phyloP scores from a whole-genome alignment of 192 early-diverging fungal species.

The Fimicolochytrium jonesii region DNA sequence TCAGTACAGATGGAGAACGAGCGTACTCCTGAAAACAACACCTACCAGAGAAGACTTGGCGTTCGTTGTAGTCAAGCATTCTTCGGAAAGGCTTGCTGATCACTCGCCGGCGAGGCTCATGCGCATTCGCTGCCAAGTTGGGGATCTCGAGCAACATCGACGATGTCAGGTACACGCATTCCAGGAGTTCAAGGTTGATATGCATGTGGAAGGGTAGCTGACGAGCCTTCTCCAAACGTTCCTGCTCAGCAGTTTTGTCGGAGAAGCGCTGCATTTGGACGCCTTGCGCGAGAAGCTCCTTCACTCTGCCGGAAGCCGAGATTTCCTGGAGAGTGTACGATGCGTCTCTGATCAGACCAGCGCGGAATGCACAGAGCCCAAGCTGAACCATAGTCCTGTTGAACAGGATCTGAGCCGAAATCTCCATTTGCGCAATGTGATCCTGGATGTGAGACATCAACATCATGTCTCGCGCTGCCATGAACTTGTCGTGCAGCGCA shows the following conservation, averaged over 20 bases:
- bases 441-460: slow-evolving; percentile 99
- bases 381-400: slow-evolving; percentile 96
- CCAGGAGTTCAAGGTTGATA: slow-evolving; percentile 97
- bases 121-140: slow-evolving; percentile 73
- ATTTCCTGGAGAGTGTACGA: slow-evolving; percentile 87
- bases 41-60: slow-evolving; percentile 86
- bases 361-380: slow-evolving; percentile 93
- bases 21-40: not conserved
- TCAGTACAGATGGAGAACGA: not conserved
- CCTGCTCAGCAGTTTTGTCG: slow-evolving; percentile 84
- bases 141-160: slow-evolving; percentile 98
- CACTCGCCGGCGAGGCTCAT: slow-evolving; percentile 60
- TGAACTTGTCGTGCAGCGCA: slow-evolving; percentile 93
- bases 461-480: slow-evolving; percentile 88
- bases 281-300: slow-evolving; percentile 94
- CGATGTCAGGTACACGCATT: slow-evolving; percentile 92
- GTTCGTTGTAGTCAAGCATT: slow-evolving; percentile 91
- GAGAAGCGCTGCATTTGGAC: slow-evolving; percentile 66
- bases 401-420: slow-evolving; percentile 92
- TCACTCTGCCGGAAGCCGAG: slow-evolving; percentile 70
- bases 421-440: slow-evolving; percentile 78
- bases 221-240: slow-evolving; percentile 87
- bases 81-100: slow-evolving; percentile 90
- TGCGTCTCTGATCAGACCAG: slow-evolving; percentile 84
- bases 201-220: slow-evolving; percentile 99